Percentiles rank a stretch among this genome's conserved stretches.
Conservation (phyloP, 2,329 filamentous ascomycete genomes). For the Coniochaeta sp. region DNA sequence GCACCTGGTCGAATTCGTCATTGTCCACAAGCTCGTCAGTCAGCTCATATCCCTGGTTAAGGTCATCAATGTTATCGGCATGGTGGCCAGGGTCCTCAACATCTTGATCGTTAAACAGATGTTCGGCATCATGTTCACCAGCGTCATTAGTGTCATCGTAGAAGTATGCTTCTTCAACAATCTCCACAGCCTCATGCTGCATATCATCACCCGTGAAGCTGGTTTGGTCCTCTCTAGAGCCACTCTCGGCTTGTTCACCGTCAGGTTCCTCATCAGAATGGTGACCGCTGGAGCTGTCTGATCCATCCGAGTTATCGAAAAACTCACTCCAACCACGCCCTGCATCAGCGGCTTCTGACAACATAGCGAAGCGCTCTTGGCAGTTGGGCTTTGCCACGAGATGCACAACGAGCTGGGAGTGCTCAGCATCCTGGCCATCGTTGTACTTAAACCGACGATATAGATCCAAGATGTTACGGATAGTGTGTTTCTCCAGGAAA, state of each 20-base stretch:
- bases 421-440: conserved; percentile 4
- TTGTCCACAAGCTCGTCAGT: background rate
- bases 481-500: conserved; percentile 12
- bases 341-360: conserved; percentile 10
- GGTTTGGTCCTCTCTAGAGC: background rate
- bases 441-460: conserved; percentile 9
- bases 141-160: background rate
- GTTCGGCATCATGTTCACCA: background rate
- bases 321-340: conserved; percentile 5
- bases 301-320: conserved; percentile 6
- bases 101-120: background rate
- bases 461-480: conserved; percentile 16
- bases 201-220: background rate
- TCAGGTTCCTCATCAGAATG: conserved; percentile 4
- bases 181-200: background rate
- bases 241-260: background rate
- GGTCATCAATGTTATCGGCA: background rate
- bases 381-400: conserved; percentile 13
- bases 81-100: background rate
- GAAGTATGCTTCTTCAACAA: background rate
- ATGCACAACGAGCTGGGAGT: conserved; percentile 8
- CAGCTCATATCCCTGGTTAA: background rate
- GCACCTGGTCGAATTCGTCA: background rate
- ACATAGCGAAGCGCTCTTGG: conserved; percentile 14
- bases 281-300: conserved; percentile 4